Conservation (phyloP, 179 eudicot genomes). For the Amaranthus tricolor region DNA sequence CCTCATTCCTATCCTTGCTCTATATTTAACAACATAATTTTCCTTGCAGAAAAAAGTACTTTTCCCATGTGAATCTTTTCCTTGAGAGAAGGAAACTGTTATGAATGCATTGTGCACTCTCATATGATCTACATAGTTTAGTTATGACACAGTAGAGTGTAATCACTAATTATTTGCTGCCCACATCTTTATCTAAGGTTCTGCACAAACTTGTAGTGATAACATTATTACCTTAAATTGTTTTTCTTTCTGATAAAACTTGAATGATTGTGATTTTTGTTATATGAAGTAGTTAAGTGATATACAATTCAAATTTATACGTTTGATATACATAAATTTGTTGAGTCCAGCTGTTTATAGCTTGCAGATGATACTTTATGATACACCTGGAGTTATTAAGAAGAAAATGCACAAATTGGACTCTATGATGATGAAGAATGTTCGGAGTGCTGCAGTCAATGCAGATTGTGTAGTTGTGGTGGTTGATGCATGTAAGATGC, state of each 20-base stretch:
- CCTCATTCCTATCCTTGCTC: no score
- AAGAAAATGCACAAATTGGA: conserved; percentile 94
- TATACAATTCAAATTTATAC: not conserved
- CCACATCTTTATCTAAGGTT: not conserved
- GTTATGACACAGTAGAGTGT: not conserved
- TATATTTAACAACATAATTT: no score
- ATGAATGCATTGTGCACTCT: not conserved
- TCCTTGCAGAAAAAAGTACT: not conserved
- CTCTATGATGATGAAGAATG: conserved; percentile 98
- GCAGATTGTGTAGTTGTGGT: conserved; percentile 94
- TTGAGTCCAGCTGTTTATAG: conserved; percentile 31
- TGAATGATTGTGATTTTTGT: not conserved
- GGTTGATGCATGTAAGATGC: conserved; percentile 83
- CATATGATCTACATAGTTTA: not conserved
- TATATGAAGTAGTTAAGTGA: not conserved
- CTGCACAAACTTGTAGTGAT: not conserved
- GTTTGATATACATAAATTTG: conserved; percentile 17
- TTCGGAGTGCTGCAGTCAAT: conserved; percentile 74
- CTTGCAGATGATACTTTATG: conserved; percentile 89
- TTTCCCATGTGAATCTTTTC: not conserved
- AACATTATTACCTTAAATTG: not conserved
- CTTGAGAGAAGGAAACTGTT: not conserved
- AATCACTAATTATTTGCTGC: not conserved
- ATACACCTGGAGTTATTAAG: conserved; percentile 97
- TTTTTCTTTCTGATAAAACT: not conserved